Percentiles rank a stretch among this genome's conserved stretches.
phyloP scores from a whole-genome alignment of 179 eudicot genomes.

The Dionaea muscipula region DNA sequence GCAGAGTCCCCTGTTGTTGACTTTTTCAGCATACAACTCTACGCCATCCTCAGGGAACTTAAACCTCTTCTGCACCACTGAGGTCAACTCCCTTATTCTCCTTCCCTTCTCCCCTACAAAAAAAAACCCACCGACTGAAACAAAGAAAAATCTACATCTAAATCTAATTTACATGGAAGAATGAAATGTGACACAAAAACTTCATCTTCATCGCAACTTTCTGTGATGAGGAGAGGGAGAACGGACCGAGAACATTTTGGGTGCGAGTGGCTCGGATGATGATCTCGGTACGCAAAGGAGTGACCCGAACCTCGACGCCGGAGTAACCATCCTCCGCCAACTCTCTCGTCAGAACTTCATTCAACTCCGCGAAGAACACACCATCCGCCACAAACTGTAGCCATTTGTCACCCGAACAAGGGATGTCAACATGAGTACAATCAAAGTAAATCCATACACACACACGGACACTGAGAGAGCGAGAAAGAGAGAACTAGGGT shows the following conservation, averaged over 20 bases:
- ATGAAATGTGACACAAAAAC: no score
- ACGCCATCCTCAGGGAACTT: constrained; percentile 47
- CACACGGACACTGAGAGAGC: no score
- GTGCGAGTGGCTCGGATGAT: constrained; percentile 49
- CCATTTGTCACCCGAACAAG: no score
- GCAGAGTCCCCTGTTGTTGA: constrained; percentile 48
- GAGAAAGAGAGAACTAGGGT: no score
- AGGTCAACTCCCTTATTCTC: constrained; percentile 44
- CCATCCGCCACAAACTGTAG: constrained; percentile 49
- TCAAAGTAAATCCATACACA: no score
- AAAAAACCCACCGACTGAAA: no score
- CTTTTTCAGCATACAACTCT: constrained; percentile 48
- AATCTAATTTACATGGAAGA: no score
- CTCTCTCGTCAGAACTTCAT: constrained; percentile 39
- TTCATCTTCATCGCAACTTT: no score
- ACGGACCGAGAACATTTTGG: constrained; percentile 39
- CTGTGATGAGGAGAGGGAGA: neutral
- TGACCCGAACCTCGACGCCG: constrained; percentile 47
- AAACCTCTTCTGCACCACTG: constrained; percentile 46
- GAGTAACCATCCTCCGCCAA: constrained; percentile 52
- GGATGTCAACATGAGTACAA: no score
- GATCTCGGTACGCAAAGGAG: constrained; percentile 47
- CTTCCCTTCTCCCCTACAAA: constrained; percentile 41
- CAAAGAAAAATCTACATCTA: neutral
- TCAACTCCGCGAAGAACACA: constrained; percentile 41